A percentile compares a stretch with the other conserved stretches of the same genome.
phyloP scores from a whole-genome alignment of 495 filamentous ascomycete species.

The Xylaria venustula region DNA sequence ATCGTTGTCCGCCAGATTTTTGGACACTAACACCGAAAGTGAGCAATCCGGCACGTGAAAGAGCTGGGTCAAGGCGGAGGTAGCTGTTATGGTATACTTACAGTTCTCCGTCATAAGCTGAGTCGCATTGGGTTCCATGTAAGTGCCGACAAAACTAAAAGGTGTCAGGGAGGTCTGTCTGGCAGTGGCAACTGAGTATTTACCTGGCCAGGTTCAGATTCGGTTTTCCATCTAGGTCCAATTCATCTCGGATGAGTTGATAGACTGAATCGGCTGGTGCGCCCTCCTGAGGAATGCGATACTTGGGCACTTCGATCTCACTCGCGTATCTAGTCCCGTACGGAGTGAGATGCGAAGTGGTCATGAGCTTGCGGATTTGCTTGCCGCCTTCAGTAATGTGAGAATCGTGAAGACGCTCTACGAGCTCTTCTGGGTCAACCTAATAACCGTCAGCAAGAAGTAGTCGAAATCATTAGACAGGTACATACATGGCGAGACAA shows the following conservation, averaged over 20 bases:
- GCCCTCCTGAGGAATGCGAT: conserved; percentile 60
- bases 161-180: background rate
- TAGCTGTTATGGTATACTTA: background rate
- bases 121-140: conserved; percentile 66
- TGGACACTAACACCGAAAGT: conserved; percentile 38
- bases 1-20: conserved; percentile 70
- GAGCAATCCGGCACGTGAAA: background rate
- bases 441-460: conserved; percentile 18
- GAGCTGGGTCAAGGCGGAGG: too few relatives aligned
- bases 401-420: conserved; percentile 50
- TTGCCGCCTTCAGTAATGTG: conserved; percentile 39
- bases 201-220: conserved; percentile 68
- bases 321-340: conserved; percentile 64
- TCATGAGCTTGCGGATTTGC: conserved; percentile 38
- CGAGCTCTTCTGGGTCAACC: conserved; percentile 63
- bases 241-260: conserved; percentile 69
- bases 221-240: conserved; percentile 71
- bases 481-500: background rate
- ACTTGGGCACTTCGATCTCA: conserved; percentile 64
- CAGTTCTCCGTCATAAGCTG: conserved; percentile 65
- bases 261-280: conserved; percentile 63
- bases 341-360: conserved; percentile 56
- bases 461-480: background rate
- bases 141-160: conserved; percentile 66
- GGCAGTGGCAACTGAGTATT: background rate